A percentile compares a stretch with the other conserved stretches of the same genome.
Evolutionary conservation across 1,284 basidiomycete species (phyloP).

Genomic region (Neonothopanus nambi): DNA sequence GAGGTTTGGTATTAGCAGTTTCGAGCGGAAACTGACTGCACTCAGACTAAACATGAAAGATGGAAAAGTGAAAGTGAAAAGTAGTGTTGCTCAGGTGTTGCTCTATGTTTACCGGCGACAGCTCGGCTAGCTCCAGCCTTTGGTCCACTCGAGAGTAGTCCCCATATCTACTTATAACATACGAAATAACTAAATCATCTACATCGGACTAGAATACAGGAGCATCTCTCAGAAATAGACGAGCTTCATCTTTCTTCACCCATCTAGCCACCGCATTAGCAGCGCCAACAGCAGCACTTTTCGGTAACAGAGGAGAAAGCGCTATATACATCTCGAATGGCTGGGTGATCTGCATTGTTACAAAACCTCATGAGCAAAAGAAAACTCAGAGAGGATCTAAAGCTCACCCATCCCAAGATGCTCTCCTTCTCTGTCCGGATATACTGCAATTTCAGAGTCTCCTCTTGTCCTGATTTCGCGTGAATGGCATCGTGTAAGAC

Average conservation of each 20-base stretch:
- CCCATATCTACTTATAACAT: no score
- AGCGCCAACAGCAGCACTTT: conserved; percentile 81
- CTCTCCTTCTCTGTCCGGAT: conserved; percentile 83
- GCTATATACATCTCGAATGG: conserved; percentile 91
- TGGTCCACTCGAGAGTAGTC: no score
- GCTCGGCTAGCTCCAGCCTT: no score
- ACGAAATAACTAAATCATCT: neutral
- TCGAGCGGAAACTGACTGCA: conserved; percentile 21
- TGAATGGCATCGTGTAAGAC: conserved; percentile 83
- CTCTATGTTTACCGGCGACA: no score
- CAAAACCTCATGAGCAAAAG: neutral
- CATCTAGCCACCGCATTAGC: conserved; percentile 89
- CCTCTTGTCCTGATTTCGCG: conserved; percentile 77
- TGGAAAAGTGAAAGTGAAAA: neutral
- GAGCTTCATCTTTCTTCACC: conserved; percentile 85
- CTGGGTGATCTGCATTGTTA: conserved; percentile 77
- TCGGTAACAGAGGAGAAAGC: conserved; percentile 81
- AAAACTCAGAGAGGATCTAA: neutral
- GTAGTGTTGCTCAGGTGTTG: no score
- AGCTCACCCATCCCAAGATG: conserved; percentile 84
- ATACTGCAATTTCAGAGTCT: conserved; percentile 80
- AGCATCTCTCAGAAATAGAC: conserved; percentile 83
- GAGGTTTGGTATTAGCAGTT: conserved; percentile 23
- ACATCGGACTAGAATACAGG: conserved; percentile 67
- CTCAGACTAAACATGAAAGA: neutral